A percentile compares a stretch with the other conserved stretches of the same genome.
phyloP scores from a whole-genome alignment of 257 asterid species.

The Petrea volubilis region DNA sequence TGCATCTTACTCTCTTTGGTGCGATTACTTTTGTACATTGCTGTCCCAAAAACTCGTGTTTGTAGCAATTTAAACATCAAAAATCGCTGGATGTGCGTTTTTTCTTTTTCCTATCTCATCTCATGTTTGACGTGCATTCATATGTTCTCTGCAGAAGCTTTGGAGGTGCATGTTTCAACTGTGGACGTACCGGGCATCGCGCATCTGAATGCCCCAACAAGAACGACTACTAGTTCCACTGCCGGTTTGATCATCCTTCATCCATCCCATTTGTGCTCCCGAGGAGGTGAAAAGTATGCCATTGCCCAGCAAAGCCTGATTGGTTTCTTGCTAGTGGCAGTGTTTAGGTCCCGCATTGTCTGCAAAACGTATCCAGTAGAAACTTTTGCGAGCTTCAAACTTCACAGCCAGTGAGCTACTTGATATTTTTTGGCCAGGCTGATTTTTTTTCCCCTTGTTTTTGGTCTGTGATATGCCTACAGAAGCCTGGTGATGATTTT shows the following conservation, averaged over 20 bases:
- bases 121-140: background rate
- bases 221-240: conserved; percentile 38
- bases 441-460: background rate
- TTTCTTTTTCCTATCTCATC: background rate
- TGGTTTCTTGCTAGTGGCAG: conserved; percentile 2
- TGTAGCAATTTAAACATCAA: too few species aligned
- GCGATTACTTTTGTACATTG: background rate
- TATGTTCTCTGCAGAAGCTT: conserved; percentile 46
- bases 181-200: conserved; percentile 83
- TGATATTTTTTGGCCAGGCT: background rate
- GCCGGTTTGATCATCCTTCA: conserved; percentile 9
- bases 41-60: background rate
- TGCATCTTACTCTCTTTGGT: background rate
- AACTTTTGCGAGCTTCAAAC: background rate
- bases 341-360: background rate
- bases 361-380: background rate
- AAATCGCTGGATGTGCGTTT: too few species aligned
- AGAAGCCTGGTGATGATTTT: conserved; percentile 5
- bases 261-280: conserved; percentile 8
- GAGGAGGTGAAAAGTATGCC: conserved; percentile 3
- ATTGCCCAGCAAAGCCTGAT: conserved; percentile 14
- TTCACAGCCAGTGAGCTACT: background rate
- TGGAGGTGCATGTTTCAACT: conserved; percentile 86
- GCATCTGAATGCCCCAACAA: conserved; percentile 90
- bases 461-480: background rate